These are phyloP conservation scores for Crassisporium funariophilum DNA, from an alignment of 768 basidiomycete species.

Conservation along the genomic window DNA sequence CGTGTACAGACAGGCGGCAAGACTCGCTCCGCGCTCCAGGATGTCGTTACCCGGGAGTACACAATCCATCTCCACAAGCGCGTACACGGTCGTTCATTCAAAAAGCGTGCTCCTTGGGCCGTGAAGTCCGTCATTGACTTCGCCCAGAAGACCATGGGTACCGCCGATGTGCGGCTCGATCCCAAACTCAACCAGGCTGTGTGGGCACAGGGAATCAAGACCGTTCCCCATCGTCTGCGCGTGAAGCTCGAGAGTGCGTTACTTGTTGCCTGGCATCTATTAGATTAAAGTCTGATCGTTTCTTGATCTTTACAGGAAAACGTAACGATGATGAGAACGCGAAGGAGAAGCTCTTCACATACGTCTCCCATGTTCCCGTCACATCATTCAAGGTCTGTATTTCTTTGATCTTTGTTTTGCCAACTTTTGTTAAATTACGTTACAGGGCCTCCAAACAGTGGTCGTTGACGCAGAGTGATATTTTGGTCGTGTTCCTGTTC, in stretches of 20 bases:
- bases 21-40: conserved; percentile 94
- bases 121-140: conserved; percentile 94
- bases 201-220: conserved; percentile 94
- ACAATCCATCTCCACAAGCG: conserved; percentile 97
- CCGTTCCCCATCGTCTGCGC: conserved; percentile 87
- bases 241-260: conserved; percentile 87
- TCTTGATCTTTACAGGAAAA: conserved; percentile 61
- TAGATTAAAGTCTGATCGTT: conserved; percentile 4
- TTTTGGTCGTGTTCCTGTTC: conserved; percentile 15
- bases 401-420: not conserved
- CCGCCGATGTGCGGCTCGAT: conserved; percentile 90
- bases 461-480: conserved; percentile 77
- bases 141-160: conserved; percentile 95
- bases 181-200: conserved; percentile 96
- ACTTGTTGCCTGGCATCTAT: conserved; percentile 1
- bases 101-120: conserved; percentile 96
- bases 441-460: conserved; percentile 81
- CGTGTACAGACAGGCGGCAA: conserved; percentile 66
- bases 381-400: conserved; percentile 74
- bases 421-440: conserved; percentile 9
- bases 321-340: conserved; percentile 99
- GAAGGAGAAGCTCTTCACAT: conserved; percentile 96
- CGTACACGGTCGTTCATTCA: conserved; percentile 91
- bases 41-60: conserved; percentile 98
- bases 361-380: conserved; percentile 82